Base-by-base conservation (phyloP, 768 basidiomycete species). In the Cystofilobasidium ferigula region DNA sequence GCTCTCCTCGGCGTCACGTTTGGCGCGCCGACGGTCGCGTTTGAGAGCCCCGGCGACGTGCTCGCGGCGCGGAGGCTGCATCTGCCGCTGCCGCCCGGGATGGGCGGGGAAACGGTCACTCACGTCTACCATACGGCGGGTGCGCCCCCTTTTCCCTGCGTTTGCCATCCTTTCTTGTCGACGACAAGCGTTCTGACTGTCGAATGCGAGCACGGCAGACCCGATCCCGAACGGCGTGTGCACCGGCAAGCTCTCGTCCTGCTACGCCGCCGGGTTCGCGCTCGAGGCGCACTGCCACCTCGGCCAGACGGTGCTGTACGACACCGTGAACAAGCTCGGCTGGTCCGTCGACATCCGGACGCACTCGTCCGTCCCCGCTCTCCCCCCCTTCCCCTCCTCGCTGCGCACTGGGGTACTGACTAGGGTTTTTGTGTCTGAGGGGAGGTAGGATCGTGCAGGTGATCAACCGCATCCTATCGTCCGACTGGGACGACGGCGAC, bases 1-100 rank as follows among this genome's bases (percentile, higher is more conserved):
- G 84, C 89, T 0, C 81, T 99, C 5, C 78, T 97, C 10, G 91
- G 89, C 0, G 79, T 83, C 2, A 92, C 94, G 0, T 99, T 97
- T 72, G 94, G 94, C n/a, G 84, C 80, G 4, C 94, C 94, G 0
- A 87, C 87, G 20, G 88, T 99, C 14, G 82, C 89, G 0, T 93
- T 94, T 72, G 91, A 95, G 78, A 82, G 89, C 0, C 90, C 89
- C 0, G 91, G 89, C 18, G 94, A 97, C 70, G 83, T 79, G 72
- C 79, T 91, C 70, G 84, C 93, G 2, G 83, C 92, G 0, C 76
- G 78, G 3, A 81, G 94, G 26, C 79, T 97, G 18, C 92, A 97
- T 74, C 83, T 98, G 4, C 91, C 93, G 2, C 80, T 84, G 10
- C 89, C 92, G 2, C 90, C 91, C n/a, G 75, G 72, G 5, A 71